phyloP scores from a whole-genome alignment of 1,284 basidiomycete species.

The Puccinia horiana region DNA sequence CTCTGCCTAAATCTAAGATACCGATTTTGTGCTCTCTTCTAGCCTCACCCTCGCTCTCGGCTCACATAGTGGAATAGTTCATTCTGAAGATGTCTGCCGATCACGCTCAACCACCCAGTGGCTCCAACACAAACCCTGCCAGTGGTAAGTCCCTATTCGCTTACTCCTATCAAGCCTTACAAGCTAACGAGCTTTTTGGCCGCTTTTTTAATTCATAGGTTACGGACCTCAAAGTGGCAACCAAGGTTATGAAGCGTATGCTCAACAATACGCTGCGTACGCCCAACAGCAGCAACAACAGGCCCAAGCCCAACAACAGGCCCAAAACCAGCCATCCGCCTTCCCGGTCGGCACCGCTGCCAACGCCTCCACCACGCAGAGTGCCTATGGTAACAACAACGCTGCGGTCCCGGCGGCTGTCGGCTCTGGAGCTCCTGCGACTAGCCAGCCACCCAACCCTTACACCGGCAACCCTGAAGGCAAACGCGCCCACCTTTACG shows the following conservation, averaged over 20 bases:
- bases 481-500: slow-evolving; percentile 82
- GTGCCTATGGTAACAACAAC: slow-evolving; percentile 40
- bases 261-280: slow-evolving; percentile 49
- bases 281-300: slow-evolving; percentile 48
- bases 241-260: slow-evolving; percentile 48
- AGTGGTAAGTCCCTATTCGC: slow-evolving; percentile 4
- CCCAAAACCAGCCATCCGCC: slow-evolving; percentile 32
- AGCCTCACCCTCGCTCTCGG: not conserved
- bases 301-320: slow-evolving; percentile 34
- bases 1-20: not conserved
- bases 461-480: slow-evolving; percentile 43
- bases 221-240: slow-evolving; percentile 28
- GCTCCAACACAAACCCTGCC: slow-evolving; percentile 24
- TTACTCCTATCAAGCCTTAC: not conserved
- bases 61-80: not conserved
- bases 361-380: slow-evolving; percentile 35
- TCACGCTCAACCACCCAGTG: slow-evolving; percentile 23
- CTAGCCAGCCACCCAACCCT: slow-evolving; percentile 46
- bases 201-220: not conserved
- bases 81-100: slow-evolving; percentile 24
- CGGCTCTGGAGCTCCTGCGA: slow-evolving; percentile 2
- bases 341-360: slow-evolving; percentile 41
- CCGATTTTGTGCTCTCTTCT: not conserved
- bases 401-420: slow-evolving; percentile 35
- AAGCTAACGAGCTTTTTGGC: not conserved